These are phyloP conservation scores for Aphanoascus verrucosus DNA, from an alignment of 2,329 filamentous ascomycete species.

Conservation along the genomic window DNA sequence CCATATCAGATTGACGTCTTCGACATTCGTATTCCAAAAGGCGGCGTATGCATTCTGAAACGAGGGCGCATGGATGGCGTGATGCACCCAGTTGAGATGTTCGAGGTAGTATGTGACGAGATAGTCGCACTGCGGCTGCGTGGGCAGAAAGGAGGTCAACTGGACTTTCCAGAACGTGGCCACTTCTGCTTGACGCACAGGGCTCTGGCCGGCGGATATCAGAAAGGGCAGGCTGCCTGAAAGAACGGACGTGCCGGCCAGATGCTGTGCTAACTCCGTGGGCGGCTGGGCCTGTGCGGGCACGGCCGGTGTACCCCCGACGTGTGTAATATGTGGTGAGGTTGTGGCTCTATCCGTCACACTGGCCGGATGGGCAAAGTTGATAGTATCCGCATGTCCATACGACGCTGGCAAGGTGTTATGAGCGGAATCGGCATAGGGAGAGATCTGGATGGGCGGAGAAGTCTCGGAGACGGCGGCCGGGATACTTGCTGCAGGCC, in stretches of 20 bases:
- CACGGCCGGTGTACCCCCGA: neutral
- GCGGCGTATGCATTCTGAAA: conserved; percentile 20
- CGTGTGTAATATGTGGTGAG: neutral
- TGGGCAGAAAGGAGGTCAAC: conserved; percentile 17
- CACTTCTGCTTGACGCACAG: conserved; percentile 7
- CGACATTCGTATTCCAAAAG: conserved; percentile 21
- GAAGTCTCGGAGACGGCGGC: conserved; percentile 4
- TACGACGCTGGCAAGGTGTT: neutral
- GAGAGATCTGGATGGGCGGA: neutral
- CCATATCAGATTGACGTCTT: conserved; percentile 25
- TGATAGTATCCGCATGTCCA: neutral
- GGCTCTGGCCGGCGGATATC: neutral
- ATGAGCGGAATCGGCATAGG: neutral
- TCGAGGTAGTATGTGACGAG: conserved; percentile 24
- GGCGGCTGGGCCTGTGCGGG: neutral
- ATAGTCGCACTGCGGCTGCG: conserved; percentile 19
- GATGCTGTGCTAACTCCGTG: neutral
- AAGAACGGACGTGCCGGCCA: conserved; percentile 5
- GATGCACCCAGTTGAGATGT: conserved; percentile 26
- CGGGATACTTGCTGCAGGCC: neutral
- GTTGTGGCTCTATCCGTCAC: neutral
- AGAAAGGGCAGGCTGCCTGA: conserved; percentile 7
- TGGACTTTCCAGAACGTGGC: conserved; percentile 20
- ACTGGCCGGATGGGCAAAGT: neutral
- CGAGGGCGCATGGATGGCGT: conserved; percentile 20